Base-by-base conservation (phyloP, 257 asterid species). In the Thymus mandschuricus region DNA sequence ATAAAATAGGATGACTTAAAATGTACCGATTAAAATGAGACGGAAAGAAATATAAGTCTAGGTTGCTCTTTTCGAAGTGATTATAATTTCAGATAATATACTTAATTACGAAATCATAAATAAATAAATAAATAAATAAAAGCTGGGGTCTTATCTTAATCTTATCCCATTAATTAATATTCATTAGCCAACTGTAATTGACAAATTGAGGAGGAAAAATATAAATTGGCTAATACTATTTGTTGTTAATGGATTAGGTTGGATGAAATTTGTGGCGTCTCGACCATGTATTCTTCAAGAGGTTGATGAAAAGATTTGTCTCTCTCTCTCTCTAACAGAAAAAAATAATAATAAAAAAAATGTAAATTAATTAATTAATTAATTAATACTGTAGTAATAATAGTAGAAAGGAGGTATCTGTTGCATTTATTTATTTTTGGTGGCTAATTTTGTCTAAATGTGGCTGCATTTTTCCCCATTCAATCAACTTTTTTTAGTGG, bases 181-280 rank as follows among this genome's bases (percentile, higher is more conserved):
- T 60, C n/a, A 60, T 30, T 27, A 66, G 75, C 75, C 58, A 64
- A 46, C 81, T 68, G 59, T 27, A 30, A 51, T 82, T 79, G 82
- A 73, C 67, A 69, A 10, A 10, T 56, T 58, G 1, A 28, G 43
- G 40, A 31, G 21, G 63, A 57, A 57, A 31, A 57, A 31, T 40
- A 57, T 44, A 8, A 4, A 21, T 61, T 46, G 38, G 8, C 6
- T 29, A 59, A 21, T 21, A 21, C 21, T 46, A 29, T 55, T 56
- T 29, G 28, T 46, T 28, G 10, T 35, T 15, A 46, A n/a, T 21
- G 75, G 81, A 77, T 61, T 78, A 45, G 78, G 80, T 44, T 43
- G 56, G 49, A 61, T 66, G 34, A 64, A 41, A 43, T 75, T 41
- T 60, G 85, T 83, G 86, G 83, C 86, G 76, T 79, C 78, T 80